Evolutionary conservation across 805 yeast species (phyloP).

Genomic region (Komagataella ulmi): DNA sequence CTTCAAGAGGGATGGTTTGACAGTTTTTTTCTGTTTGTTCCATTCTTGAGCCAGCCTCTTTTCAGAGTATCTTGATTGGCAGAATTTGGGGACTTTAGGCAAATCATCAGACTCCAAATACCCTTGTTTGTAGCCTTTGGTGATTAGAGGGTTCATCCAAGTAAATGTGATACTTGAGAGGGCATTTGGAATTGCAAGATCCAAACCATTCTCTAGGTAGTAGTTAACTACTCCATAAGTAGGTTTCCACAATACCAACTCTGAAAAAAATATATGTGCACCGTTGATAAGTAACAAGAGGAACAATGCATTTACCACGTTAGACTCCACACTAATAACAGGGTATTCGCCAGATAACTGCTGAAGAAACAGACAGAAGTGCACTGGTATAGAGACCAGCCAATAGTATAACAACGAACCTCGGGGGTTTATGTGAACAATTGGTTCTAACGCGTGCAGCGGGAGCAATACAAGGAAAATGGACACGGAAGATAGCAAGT

Average conservation of each 20-base stretch:
- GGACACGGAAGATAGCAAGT: conserved; percentile 5
- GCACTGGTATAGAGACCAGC: conserved; percentile 14
- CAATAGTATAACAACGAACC: conserved; percentile 28
- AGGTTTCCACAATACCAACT: conserved; percentile 26
- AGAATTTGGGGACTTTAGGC: conserved; percentile 25
- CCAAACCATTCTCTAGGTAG: conserved; percentile 18
- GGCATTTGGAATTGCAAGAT: conserved; percentile 31
- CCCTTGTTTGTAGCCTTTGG: conserved; percentile 38
- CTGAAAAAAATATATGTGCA: conserved; percentile 21
- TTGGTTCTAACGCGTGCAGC: conserved; percentile 28
- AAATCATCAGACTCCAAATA: conserved; percentile 22
- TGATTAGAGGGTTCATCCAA: conserved; percentile 87
- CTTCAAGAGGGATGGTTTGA: conserved; percentile 14
- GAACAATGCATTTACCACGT: conserved; percentile 9
- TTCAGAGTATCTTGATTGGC: conserved; percentile 20
- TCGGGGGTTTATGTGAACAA: conserved; percentile 21
- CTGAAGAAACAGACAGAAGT: conserved; percentile 2
- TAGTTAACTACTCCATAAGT: conserved; percentile 20
- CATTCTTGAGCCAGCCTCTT: conserved; percentile 19
- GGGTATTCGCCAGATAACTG: conserved; percentile 3
- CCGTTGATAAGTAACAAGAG: conserved; percentile 17
- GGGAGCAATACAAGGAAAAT: conserved; percentile 21
- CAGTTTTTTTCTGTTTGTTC: conserved; percentile 16
- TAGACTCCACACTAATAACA: background rate
- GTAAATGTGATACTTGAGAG: conserved; percentile 68